phyloP scores from a whole-genome alignment of 2,329 filamentous ascomycete species.

The Fusarium cicatricum region DNA sequence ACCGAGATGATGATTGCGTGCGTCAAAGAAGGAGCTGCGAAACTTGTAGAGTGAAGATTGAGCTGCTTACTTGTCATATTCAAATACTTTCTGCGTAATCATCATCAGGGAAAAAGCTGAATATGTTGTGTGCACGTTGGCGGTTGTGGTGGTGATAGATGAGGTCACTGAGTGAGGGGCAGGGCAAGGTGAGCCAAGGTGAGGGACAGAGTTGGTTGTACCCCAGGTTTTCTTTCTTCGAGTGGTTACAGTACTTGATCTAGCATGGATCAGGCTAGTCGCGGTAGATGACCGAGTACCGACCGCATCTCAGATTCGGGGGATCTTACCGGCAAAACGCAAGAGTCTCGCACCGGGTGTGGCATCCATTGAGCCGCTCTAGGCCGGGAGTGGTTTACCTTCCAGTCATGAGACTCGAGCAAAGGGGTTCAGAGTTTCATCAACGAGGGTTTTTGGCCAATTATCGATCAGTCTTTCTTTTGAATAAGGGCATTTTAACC shows the following conservation, averaged over 20 bases:
- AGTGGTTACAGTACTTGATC: not conserved
- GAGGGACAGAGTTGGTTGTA: conserved; percentile 5
- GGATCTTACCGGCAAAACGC: not conserved
- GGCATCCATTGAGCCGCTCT: too few relatives aligned
- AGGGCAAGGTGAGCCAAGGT: conserved; percentile 17
- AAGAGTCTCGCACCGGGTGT: not conserved
- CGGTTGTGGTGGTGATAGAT: too few relatives aligned
- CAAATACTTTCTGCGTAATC: not conserved
- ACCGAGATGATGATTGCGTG: conserved; percentile 29
- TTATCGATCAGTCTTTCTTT: too few relatives aligned
- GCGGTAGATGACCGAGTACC: not conserved
- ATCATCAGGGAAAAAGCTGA: too few relatives aligned
- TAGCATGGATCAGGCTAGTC: conserved; percentile 12
- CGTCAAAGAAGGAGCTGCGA: not conserved
- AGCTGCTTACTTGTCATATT: not conserved
- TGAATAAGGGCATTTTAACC: too few relatives aligned
- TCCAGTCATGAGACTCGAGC: too few relatives aligned
- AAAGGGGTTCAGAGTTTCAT: too few relatives aligned
- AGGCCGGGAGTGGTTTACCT: too few relatives aligned
- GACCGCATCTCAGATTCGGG: conserved; percentile 1
- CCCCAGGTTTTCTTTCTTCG: conserved; percentile 26
- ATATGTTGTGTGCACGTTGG: too few relatives aligned
- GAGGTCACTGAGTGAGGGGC: too few relatives aligned
- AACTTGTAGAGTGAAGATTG: not conserved
- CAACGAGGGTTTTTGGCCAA: too few relatives aligned